These are phyloP conservation scores for Silene uniflora DNA, from an alignment of 148 eudicot genomes.

Conservation along the genomic window DNA sequence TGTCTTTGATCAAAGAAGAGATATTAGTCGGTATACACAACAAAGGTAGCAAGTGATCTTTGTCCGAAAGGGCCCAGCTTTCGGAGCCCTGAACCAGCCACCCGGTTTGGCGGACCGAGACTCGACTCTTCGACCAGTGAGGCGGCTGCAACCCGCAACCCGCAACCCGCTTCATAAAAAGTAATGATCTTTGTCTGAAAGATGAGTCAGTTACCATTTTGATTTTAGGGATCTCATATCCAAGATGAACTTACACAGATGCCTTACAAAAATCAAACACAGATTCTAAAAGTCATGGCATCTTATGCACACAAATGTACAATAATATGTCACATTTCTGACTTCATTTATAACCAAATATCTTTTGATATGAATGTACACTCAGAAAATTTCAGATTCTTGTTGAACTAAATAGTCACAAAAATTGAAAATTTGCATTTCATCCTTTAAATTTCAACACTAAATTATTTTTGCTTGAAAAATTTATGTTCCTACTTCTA, in stretches of 20 bases:
- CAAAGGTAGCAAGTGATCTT: too few relatives aligned
- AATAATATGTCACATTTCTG: neutral
- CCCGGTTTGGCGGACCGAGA: too few relatives aligned
- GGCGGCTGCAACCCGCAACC: too few relatives aligned
- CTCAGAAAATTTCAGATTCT: neutral
- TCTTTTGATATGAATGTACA: neutral
- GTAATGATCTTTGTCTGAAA: too few relatives aligned
- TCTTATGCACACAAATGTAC: neutral
- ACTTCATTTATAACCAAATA: neutral
- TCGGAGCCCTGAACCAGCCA: too few relatives aligned
- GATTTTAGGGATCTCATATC: too few relatives aligned
- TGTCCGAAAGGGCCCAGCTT: too few relatives aligned
- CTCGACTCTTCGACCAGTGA: too few relatives aligned
- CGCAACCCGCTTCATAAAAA: too few relatives aligned
- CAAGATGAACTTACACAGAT: too few relatives aligned
- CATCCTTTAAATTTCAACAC: neutral
- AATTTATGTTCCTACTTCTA: constrained; percentile 23
- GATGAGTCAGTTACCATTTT: neutral
- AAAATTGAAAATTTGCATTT: neutral
- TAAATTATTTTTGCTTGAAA: neutral
- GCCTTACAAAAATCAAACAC: neutral
- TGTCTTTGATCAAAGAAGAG: neutral
- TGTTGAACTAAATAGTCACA: constrained; percentile 11
- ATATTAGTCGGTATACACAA: too few relatives aligned
- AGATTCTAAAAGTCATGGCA: neutral